Evolutionary conservation across 768 basidiomycete species (phyloP).

Genomic region (Naganishia kalamii): DNA sequence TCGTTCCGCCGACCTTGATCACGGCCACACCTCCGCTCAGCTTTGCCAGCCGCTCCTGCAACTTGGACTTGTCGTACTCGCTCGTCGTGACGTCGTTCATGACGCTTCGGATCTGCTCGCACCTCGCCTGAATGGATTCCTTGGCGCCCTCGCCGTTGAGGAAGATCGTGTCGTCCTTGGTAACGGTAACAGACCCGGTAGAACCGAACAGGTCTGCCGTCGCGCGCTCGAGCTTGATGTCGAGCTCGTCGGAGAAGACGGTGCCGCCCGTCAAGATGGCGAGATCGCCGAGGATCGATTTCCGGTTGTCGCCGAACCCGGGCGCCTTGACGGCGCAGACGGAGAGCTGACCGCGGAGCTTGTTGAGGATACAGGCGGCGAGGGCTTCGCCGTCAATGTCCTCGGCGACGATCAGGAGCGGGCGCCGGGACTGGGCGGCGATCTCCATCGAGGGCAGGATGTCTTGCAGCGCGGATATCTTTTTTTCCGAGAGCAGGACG

Average conservation of each 20-base stretch:
- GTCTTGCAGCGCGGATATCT: slow-evolving; percentile 89
- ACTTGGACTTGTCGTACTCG: slow-evolving; percentile 89
- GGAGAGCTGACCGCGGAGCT: slow-evolving; percentile 92
- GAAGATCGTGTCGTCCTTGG: slow-evolving; percentile 95
- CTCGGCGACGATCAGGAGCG: slow-evolving; percentile 92
- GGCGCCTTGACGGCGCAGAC: slow-evolving; percentile 95
- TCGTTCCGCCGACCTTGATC: slow-evolving; percentile 90
- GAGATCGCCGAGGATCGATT: slow-evolving; percentile 91
- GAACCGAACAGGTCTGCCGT: slow-evolving; percentile 82
- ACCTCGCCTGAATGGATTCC: slow-evolving; percentile 80
- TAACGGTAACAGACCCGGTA: slow-evolving; percentile 84
- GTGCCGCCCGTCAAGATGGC: slow-evolving; percentile 96
- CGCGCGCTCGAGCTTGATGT: slow-evolving; percentile 91
- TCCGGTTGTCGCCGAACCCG: slow-evolving; percentile 97
- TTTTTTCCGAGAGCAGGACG: slow-evolving; percentile 93
- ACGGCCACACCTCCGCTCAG: slow-evolving; percentile 93
- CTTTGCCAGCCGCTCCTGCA: slow-evolving; percentile 96
- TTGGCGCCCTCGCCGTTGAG: slow-evolving; percentile 91
- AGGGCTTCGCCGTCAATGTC: slow-evolving; percentile 97
- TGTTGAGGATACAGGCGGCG: slow-evolving; percentile 97
- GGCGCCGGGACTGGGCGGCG: slow-evolving; percentile 64
- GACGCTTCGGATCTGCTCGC: slow-evolving; percentile 87
- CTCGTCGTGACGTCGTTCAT: slow-evolving; percentile 74
- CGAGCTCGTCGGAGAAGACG: slow-evolving; percentile 92
- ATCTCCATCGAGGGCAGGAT: slow-evolving; percentile 76